Conservation (phyloP, 2,329 filamentous ascomycete genomes). For the Fusarium caatingaense region DNA sequence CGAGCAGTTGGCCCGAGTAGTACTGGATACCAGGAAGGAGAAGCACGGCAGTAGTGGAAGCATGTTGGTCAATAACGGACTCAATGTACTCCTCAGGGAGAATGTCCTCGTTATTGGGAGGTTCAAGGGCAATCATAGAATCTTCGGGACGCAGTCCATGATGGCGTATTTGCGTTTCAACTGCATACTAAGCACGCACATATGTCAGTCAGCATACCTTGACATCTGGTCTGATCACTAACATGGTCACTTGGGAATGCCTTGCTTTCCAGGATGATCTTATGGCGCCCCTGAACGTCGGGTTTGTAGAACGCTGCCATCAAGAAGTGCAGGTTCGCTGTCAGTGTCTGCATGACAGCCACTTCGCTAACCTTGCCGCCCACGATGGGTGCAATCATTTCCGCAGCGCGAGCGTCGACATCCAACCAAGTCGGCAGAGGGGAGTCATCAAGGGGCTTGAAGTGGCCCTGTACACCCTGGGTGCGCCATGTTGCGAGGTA, state of each 20-base stretch:
- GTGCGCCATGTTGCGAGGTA: constrained; percentile 83
- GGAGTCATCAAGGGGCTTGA: constrained; percentile 73
- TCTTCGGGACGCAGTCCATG: constrained; percentile 72
- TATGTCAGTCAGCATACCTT: constrained; percentile 12
- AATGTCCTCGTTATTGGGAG: constrained; percentile 60
- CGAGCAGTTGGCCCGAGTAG: constrained; percentile 86
- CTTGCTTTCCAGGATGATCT: constrained; percentile 84
- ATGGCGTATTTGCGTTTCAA: constrained; percentile 79
- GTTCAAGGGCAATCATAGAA: constrained; percentile 77
- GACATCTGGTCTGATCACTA: constrained; percentile 27
- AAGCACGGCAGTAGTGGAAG: constrained; percentile 74
- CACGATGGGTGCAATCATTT: constrained; percentile 76
- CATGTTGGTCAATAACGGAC: constrained; percentile 77
- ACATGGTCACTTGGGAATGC: constrained; percentile 87
- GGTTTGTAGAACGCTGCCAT: constrained; percentile 86
- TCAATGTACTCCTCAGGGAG: constrained; percentile 76
- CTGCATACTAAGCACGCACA: constrained; percentile 68
- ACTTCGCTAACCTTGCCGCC: constrained; percentile 77
- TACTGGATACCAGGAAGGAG: constrained; percentile 87
- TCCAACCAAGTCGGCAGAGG: constrained; percentile 77
- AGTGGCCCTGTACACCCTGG: constrained; percentile 85
- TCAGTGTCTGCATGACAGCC: constrained; percentile 85
- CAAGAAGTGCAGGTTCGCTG: constrained; percentile 79
- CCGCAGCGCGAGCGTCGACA: constrained; percentile 74
- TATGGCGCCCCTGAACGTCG: constrained; percentile 65